Percentiles rank a stretch among this genome's conserved stretches.
Conservation (phyloP, 352 stramenopile species). For the Phytophthora capsici region DNA sequence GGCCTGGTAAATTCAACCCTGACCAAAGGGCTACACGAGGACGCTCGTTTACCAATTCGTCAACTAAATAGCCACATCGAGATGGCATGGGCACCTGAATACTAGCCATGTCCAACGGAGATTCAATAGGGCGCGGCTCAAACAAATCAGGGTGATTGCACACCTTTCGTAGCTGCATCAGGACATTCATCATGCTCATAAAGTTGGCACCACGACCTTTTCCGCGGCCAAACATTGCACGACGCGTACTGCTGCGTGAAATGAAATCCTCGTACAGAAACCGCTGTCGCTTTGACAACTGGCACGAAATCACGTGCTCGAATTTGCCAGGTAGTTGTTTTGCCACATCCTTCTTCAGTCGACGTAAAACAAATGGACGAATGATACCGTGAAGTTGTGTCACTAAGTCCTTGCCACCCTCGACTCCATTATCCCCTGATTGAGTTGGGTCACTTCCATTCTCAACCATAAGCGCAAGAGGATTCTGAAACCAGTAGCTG, state of each 20-base stretch:
- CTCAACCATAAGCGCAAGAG: conserved; percentile 89
- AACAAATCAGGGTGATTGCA: conserved; percentile 99
- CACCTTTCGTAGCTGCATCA: conserved; percentile 98
- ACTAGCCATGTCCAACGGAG: conserved; percentile 90
- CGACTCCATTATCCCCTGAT: conserved; percentile 38
- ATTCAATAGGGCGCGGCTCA: conserved; percentile 95
- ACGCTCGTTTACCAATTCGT: conserved; percentile 46
- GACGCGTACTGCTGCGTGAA: conserved; percentile 92
- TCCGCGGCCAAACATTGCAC: conserved; percentile 85
- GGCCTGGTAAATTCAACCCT: conserved; percentile 43
- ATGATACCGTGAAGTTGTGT: conserved; percentile 97
- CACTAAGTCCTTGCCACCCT: conserved; percentile 77
- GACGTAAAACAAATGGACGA: conserved; percentile 96
- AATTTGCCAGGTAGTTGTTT: conserved; percentile 98
- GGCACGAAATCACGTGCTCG: conserved; percentile 96
- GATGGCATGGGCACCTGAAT: conserved; percentile 41
- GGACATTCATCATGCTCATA: conserved; percentile 99
- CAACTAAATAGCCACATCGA: conserved; percentile 53
- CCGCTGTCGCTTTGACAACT: conserved; percentile 94
- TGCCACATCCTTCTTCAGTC: conserved; percentile 98
- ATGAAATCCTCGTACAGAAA: conserved; percentile 99
- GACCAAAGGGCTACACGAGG: conserved; percentile 50
- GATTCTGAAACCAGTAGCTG: conserved; percentile 98
- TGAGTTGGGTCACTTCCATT: conserved; percentile 78
- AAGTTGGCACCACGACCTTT: conserved; percentile 89